phyloP scores from a whole-genome alignment of 1,139 yeast genomes.

The Candida gigantensis region DNA sequence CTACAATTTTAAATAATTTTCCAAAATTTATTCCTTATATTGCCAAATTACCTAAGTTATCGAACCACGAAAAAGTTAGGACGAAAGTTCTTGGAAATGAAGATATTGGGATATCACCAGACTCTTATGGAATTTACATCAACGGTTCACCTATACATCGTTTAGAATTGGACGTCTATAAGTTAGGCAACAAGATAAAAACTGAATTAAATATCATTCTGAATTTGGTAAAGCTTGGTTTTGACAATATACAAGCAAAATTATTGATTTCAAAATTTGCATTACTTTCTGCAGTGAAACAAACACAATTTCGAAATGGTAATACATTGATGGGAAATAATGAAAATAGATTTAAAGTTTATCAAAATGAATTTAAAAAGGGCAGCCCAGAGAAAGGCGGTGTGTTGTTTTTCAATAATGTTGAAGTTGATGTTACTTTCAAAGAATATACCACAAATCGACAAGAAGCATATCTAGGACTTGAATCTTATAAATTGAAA shows the following conservation, averaged over 20 bases:
- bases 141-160: constrained; percentile 60
- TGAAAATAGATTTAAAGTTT: constrained; percentile 40
- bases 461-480: constrained; percentile 36
- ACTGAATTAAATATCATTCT: constrained; percentile 37
- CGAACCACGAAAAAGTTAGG: constrained; percentile 19
- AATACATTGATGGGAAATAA: constrained; percentile 35
- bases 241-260: constrained; percentile 36
- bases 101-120: constrained; percentile 33
- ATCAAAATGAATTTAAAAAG: constrained; percentile 29
- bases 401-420: constrained; percentile 74
- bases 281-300: constrained; percentile 35
- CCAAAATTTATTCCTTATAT: constrained; percentile 49
- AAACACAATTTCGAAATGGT: constrained; percentile 37
- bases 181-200: constrained; percentile 34
- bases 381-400: constrained; percentile 32
- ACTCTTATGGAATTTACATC: constrained; percentile 55
- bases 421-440: constrained; percentile 65
- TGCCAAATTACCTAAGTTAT: constrained; percentile 18
- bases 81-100: constrained; percentile 29
- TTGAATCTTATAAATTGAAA: constrained; percentile 27
- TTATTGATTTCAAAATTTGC: constrained; percentile 49
- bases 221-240: constrained; percentile 34
- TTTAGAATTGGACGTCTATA: constrained; percentile 46
- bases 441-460: constrained; percentile 45
- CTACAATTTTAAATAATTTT: constrained; percentile 44